Conservation (phyloP, 257 asterid species). For the Ballota nigra region DNA sequence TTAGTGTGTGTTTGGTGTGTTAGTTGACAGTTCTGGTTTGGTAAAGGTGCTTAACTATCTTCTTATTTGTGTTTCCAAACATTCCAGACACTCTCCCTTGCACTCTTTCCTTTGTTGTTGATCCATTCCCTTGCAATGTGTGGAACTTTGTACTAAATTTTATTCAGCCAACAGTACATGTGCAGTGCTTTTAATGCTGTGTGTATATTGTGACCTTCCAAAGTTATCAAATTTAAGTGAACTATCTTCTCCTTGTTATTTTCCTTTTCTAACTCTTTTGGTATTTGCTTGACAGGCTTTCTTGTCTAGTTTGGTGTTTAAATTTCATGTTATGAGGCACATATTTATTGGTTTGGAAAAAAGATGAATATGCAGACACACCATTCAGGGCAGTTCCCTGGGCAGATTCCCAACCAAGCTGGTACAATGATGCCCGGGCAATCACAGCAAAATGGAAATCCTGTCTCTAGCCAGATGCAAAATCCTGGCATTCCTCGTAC, state of each 20-base stretch:
- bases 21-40: not conserved
- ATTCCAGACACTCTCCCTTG: not conserved
- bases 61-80: no score
- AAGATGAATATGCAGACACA: slow-evolving; percentile 64
- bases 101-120: not conserved
- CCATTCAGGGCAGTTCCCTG: slow-evolving; percentile 62
- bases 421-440: slow-evolving; percentile 48
- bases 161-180: not conserved
- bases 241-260: not conserved
- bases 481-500: slow-evolving; percentile 49
- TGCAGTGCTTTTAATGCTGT: not conserved
- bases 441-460: slow-evolving; percentile 64
- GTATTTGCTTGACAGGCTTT: slow-evolving; percentile 29
- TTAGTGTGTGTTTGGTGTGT: not conserved
- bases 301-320: slow-evolving; percentile 11
- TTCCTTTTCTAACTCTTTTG: slow-evolving; percentile 5
- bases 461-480: slow-evolving; percentile 64
- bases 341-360: slow-evolving; percentile 24
- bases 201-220: not conserved
- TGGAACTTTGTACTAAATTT: not conserved
- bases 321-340: slow-evolving; percentile 28
- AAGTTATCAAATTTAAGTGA: not conserved
- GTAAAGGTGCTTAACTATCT: not conserved
- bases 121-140: not conserved
- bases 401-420: slow-evolving; percentile 62